Evolutionary conservation across 164 flowering plant species (phyloP), one percentile per base, ranked within the genome.

Genomic region (Cinnamomum micranthum): DNA sequence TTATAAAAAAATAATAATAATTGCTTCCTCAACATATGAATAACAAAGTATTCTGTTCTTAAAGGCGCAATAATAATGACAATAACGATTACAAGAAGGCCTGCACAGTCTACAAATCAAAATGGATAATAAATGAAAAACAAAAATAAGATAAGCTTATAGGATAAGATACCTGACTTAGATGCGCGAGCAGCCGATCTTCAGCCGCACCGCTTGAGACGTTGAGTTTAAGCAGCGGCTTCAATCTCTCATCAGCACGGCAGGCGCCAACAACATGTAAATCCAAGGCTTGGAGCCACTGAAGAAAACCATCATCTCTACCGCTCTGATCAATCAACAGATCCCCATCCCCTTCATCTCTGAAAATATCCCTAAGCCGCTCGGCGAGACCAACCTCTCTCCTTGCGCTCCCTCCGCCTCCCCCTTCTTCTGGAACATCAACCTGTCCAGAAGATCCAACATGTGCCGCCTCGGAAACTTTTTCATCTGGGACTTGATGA

Each of bases 261-360:
- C 99, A 95, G 20, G 97, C 99, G 2, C 99, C 99, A 77, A 88
- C 81, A 1, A 88, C 87, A 76, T 95, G 99, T 81, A 88, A 72
- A 86, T 95, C 99, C 69, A 95, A 80, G 20, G 99, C 99, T 71
- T 86, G 90, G 11, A 95, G 84, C 95, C 95, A 93, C 87, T 77
- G 90, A 77, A 92, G 13, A 65, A 90, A 80, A 74, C 81, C 80
- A 47, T 77, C 80, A 63, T 85, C 90, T 6, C 87, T 73, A 72
- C 81, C 83, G 75, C 70, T 82, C 41, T 74, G 77, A 69, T 78
- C 86, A 72, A 88, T 73, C 84, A 88, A 78, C 80, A 92, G 81
- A 85, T 92, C 97, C 10, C 84, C 91, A 23, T 87, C 91, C 0
- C 88, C 87, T 17, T 81, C 87, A 1, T 77, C 90, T 3, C 80